Percentiles rank a stretch among this genome's conserved stretches.
Evolutionary conservation across 768 basidiomycete genomes (phyloP).

Genomic region (Gloeophyllum trabeum): DNA sequence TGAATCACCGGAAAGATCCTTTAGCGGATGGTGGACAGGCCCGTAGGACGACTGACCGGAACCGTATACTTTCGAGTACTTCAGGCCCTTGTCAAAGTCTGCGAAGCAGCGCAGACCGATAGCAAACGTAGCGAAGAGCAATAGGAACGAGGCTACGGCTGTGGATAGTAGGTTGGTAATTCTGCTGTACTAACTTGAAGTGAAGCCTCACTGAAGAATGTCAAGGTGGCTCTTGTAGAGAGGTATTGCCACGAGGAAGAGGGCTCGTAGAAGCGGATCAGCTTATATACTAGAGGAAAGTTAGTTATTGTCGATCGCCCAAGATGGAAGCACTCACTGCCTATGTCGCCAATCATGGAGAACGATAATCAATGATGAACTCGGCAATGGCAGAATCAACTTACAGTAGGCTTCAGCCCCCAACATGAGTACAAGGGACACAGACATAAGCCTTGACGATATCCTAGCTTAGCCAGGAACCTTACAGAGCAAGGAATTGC

Average conservation of each 20-base stretch:
- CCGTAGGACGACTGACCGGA: slow-evolving; percentile 24
- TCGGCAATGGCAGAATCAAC: slow-evolving; percentile 13
- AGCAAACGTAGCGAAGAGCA: slow-evolving; percentile 63
- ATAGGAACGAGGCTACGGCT: slow-evolving; percentile 71
- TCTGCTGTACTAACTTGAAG: slow-evolving; percentile 1
- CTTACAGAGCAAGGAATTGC: background rate
- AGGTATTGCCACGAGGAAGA: slow-evolving; percentile 38
- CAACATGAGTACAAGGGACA: slow-evolving; percentile 67
- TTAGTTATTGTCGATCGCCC: too few relatives aligned
- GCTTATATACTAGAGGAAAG: slow-evolving; percentile 66
- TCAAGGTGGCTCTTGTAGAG: slow-evolving; percentile 72
- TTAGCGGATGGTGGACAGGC: slow-evolving; percentile 16
- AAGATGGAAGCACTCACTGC: slow-evolving; percentile 17
- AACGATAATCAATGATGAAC: slow-evolving; percentile 1
- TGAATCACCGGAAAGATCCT: slow-evolving; percentile 26
- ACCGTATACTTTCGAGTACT: slow-evolving; percentile 66
- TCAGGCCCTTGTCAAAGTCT: slow-evolving; percentile 77
- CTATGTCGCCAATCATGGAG: slow-evolving; percentile 8
- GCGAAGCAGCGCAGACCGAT: slow-evolving; percentile 71
- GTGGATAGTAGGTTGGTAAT: slow-evolving; percentile 2
- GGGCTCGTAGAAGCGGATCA: slow-evolving; percentile 74
- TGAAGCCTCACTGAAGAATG: slow-evolving; percentile 60
- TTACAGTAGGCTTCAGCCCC: slow-evolving; percentile 70
- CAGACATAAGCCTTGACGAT: slow-evolving; percentile 50
- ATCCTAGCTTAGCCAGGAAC: slow-evolving; percentile 1